Evolutionary conservation across 2,329 filamentous ascomycete genomes (phyloP), one percentile per base, ranked within the genome.

Genomic region (Elsinoe ampelina): DNA sequence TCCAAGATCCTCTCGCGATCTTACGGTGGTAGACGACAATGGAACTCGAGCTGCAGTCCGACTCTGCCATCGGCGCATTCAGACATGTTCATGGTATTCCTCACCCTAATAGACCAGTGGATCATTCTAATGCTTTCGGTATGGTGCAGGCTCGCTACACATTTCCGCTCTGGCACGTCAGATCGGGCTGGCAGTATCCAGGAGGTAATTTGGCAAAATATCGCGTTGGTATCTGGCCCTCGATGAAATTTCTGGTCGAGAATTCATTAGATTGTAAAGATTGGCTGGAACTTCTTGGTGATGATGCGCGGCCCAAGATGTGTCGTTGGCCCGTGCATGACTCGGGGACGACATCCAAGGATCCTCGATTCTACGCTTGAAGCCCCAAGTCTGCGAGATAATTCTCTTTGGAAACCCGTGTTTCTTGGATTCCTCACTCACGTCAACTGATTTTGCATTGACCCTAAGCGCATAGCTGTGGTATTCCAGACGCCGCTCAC

Each of bases 341-440:
- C 19, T 52, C 19, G 35, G 32, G 38, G 48, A 52, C 48, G 48
- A 52, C 48, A 52, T 52, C 26, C 26, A 30, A 30, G 26, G 26
- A 30, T 30, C 48, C 48, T 52, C 36, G 48, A 52, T 52, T 52
- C 48, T 17, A 52, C 48, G 48, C 48, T 52, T 52, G 48, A 39
- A 38, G 48, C 48, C 48, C 38, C 48, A 52, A 52, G 48, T 52
- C 48, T 13, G 34, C 34, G 26, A 38, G 32, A 52, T 52, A 52
- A 8, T 17, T 34, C 41, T 12, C 1, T 45, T 26, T 26, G 19
- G 5, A 10, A 20, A 17, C 20, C 26, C 6, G 7, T 22, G 19
- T 45, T 26, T 26, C 17, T 13, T 12, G 2, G 17, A 45, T 45
- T 10, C 11, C 20, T 45, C 10, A 12, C 19, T 12, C 41, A 13